Percentiles rank a stretch among this genome's conserved stretches.
These are phyloP conservation scores for Trichoderma lentiforme DNA, from an alignment of 2,329 filamentous ascomycete genomes.

Conservation along the genomic window DNA sequence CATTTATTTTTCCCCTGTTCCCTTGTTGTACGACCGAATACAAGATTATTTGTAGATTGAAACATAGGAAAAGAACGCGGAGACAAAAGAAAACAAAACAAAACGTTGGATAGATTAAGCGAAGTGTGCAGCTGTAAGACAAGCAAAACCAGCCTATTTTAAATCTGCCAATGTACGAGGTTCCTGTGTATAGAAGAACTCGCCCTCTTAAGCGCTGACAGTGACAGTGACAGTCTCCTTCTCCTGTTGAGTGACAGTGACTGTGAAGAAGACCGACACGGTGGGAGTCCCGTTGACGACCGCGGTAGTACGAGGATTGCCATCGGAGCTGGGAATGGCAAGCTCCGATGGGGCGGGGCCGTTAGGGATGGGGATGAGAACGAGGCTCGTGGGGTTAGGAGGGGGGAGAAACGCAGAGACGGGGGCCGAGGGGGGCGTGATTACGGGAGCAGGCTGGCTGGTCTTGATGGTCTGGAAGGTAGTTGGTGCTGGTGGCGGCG, in stretches of 20 bases:
- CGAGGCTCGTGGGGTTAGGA: conserved; percentile 25
- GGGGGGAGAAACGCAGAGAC: background rate
- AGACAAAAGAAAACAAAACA: background rate
- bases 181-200: background rate
- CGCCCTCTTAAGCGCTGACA: background rate
- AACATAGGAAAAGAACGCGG: background rate
- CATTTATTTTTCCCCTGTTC: background rate
- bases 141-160: background rate
- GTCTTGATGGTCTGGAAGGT: conserved; percentile 16
- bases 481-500: conserved; percentile 10
- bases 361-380: conserved; percentile 28
- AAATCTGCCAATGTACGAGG: background rate
- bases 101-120: background rate
- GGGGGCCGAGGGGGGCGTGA: background rate
- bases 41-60: background rate
- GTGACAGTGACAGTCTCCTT: conserved; percentile 34
- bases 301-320: conserved; percentile 22
- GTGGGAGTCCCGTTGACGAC: conserved; percentile 32
- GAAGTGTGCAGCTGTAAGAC: background rate
- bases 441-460: background rate
- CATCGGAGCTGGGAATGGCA: background rate
- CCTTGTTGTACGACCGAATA: background rate
- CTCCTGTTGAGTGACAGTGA: conserved; percentile 35
- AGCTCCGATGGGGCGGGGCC: conserved; percentile 21
- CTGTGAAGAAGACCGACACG: conserved; percentile 36